Conservation (phyloP, 1,284 basidiomycete species). For the Afroboletus lepidellus region DNA sequence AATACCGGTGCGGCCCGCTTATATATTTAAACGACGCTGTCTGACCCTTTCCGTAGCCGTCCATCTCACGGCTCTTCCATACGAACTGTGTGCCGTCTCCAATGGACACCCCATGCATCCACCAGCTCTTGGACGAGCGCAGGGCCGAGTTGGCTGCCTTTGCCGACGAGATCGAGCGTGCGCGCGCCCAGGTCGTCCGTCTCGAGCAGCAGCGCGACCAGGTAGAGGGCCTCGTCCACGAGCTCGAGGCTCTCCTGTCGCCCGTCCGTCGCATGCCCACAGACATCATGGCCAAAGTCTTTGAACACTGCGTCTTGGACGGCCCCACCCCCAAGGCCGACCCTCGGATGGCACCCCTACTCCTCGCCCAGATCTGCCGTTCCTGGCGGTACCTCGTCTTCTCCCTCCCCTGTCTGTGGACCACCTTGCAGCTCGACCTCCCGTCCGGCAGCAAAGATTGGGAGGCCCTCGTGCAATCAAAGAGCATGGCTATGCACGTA, state of each 20-base stretch:
- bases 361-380: conserved; percentile 31
- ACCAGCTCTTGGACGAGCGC: conserved; percentile 20
- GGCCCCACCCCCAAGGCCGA: conserved; percentile 8
- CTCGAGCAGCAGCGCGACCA: conserved; percentile 22
- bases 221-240: conserved; percentile 16
- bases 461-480: conserved; percentile 30
- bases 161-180: conserved; percentile 21
- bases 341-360: conserved; percentile 19
- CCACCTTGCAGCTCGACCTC: conserved; percentile 24
- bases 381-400: conserved; percentile 32
- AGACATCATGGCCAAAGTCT: conserved; percentile 29
- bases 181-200: conserved; percentile 16
- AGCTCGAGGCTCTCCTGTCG: conserved; percentile 32
- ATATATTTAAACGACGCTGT: not conserved
- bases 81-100: conserved; percentile 30
- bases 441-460: conserved; percentile 22
- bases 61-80: conserved; percentile 29
- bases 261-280: conserved; percentile 34
- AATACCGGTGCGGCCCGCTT: conserved; percentile 22
- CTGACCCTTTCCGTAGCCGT: conserved; percentile 12
- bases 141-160: conserved; percentile 14
- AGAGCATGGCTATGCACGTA: conserved; percentile 26
- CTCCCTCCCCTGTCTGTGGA: conserved; percentile 30
- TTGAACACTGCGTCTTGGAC: conserved; percentile 24
- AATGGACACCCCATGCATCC: conserved; percentile 18